A percentile compares a stretch with the other conserved stretches of the same genome.
Evolutionary conservation across 2,329 filamentous ascomycete genomes (phyloP).

Genomic region (Cordyceps cateniannulata): DNA sequence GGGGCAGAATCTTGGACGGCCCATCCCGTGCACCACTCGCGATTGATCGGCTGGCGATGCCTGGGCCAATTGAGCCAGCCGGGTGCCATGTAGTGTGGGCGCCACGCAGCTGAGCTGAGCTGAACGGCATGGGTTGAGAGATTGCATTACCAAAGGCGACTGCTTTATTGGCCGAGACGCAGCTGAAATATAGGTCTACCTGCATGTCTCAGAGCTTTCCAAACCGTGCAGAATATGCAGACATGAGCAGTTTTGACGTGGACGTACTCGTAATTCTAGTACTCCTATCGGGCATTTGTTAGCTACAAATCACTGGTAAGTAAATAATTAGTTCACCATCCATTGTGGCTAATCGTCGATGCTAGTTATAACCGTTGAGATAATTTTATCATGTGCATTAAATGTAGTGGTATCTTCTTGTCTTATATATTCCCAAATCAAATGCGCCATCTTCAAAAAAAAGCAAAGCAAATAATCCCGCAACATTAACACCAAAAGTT

Average conservation of each 20-base stretch:
- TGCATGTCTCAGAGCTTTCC: neutral
- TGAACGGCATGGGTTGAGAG: neutral
- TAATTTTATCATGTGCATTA: neutral
- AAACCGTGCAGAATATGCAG: neutral
- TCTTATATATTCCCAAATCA: neutral
- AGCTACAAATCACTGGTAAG: neutral
- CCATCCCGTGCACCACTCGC: neutral
- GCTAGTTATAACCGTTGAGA: neutral
- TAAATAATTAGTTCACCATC: neutral
- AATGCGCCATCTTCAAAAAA: neutral
- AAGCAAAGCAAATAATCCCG: neutral
- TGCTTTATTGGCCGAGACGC: neutral
- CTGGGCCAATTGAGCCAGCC: neutral
- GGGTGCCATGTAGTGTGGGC: conserved; percentile 5
- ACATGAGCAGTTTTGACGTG: neutral
- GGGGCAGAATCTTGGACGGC: neutral
- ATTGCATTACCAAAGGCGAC: neutral
- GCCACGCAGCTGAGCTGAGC: neutral
- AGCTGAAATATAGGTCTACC: neutral
- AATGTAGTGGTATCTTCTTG: conserved; percentile 2
- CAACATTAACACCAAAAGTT: neutral
- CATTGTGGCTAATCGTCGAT: neutral
- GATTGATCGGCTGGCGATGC: neutral
- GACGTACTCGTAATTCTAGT: too few relatives aligned
- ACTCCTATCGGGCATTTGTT: too few relatives aligned